Conservation (phyloP, 2,329 filamentous ascomycete species). For the Colletotrichum liaoningense region DNA sequence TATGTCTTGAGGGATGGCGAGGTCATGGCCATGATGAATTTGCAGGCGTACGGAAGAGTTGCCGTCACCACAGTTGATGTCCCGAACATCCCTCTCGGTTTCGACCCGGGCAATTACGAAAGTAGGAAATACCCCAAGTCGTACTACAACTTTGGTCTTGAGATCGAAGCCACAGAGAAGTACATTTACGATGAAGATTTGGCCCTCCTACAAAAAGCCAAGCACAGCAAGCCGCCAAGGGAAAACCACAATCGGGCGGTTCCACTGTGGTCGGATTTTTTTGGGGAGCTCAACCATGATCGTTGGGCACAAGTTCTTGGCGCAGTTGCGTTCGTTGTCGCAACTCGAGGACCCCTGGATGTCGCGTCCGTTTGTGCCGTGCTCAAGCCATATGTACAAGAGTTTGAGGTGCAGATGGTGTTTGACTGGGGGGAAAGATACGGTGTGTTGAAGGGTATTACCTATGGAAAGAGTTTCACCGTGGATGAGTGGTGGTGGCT, state of each 20-base stretch:
- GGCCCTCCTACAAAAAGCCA: constrained; percentile 51
- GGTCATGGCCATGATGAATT: constrained; percentile 74
- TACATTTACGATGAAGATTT: constrained; percentile 69
- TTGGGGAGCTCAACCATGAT: constrained; percentile 66
- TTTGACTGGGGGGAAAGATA: constrained; percentile 68
- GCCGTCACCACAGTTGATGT: constrained; percentile 65
- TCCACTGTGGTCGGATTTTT: constrained; percentile 80
- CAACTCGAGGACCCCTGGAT: constrained; percentile 69
- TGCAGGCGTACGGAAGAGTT: constrained; percentile 70
- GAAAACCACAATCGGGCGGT: constrained; percentile 60
- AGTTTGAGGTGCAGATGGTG: constrained; percentile 70
- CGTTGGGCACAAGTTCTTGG: constrained; percentile 75
- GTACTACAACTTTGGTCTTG: constrained; percentile 73
- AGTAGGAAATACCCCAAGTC: constrained; percentile 75
- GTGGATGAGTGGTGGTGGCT: constrained; percentile 78
- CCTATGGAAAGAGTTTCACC: constrained; percentile 53
- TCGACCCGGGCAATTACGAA: constrained; percentile 78
- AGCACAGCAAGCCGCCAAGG: constrained; percentile 53
- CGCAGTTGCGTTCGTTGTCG: constrained; percentile 71
- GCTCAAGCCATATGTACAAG: constrained; percentile 69
- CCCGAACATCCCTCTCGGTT: constrained; percentile 74
- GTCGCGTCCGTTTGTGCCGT: constrained; percentile 64
- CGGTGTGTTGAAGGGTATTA: constrained; percentile 60
- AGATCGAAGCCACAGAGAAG: constrained; percentile 65
- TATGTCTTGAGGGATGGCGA: constrained; percentile 72